Evolutionary conservation across 139 green algal species (phyloP).

Genomic region (Chlamydomonas applanata): DNA sequence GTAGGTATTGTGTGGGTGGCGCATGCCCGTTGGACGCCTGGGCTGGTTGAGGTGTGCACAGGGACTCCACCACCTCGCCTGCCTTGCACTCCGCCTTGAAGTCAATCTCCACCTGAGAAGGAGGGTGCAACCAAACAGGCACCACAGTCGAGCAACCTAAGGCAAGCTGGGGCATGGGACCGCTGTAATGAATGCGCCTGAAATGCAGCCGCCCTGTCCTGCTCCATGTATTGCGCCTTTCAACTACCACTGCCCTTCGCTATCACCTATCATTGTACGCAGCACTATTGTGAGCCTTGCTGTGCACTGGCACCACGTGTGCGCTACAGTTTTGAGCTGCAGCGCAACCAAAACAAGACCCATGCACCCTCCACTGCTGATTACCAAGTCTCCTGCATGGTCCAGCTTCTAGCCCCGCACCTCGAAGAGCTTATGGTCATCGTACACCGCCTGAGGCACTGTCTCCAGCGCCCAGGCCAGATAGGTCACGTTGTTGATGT

Average conservation of each 20-base stretch:
- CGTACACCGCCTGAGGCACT: constrained; percentile 67
- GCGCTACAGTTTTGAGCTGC: background rate
- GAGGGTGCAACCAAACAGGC: background rate
- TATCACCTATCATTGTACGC: no score
- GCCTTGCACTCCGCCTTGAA: constrained; percentile 85
- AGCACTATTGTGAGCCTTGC: background rate
- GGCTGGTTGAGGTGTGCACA: constrained; percentile 33
- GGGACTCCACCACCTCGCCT: constrained; percentile 68
- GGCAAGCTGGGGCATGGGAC: no score
- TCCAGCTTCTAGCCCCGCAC: constrained; percentile 31
- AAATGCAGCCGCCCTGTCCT: no score
- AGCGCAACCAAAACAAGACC: background rate
- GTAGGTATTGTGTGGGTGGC: constrained; percentile 32
- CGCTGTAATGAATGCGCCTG: no score
- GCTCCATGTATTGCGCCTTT: no score
- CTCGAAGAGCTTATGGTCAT: constrained; percentile 63
- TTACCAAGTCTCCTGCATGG: no score
- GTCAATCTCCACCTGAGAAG: constrained; percentile 82
- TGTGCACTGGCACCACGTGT: background rate
- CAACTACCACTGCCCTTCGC: no score
- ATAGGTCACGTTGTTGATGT: constrained; percentile 99
- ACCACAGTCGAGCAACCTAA: no score
- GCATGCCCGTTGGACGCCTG: background rate
- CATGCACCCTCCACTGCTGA: no score
- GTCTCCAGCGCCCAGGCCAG: constrained; percentile 88